Conservation (phyloP, 495 filamentous ascomycete genomes). For the Physcia stellaris region DNA sequence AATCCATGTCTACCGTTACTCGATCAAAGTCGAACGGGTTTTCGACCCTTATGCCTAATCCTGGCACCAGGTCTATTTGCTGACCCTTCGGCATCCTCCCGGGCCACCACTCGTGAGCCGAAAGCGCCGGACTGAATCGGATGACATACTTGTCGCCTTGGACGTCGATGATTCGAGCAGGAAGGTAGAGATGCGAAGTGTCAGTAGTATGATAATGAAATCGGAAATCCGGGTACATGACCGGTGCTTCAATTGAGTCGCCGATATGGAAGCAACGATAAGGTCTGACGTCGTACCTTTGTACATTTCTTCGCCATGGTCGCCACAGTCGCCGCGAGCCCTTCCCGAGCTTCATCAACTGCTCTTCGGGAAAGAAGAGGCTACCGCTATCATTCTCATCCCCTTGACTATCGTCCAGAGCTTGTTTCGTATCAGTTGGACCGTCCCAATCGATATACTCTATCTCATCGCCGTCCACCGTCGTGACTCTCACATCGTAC, state of each 20-base stretch:
- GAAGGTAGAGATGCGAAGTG: conserved; percentile 14
- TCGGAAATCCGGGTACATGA: conserved; percentile 16
- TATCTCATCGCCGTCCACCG: conserved; percentile 15
- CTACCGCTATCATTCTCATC: conserved; percentile 14
- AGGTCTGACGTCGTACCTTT: conserved; percentile 15
- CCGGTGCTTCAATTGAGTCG: conserved; percentile 13
- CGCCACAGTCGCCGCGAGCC: conserved; percentile 15
- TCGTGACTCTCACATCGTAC: conserved; percentile 14
- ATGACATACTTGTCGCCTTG: conserved; percentile 12
- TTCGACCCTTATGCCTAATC: conserved; percentile 12
- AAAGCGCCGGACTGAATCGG: conserved; percentile 10
- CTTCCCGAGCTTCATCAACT: conserved; percentile 15
- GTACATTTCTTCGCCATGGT: conserved; percentile 14
- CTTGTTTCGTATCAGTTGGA: conserved; percentile 13
- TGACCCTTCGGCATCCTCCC: conserved; percentile 11
- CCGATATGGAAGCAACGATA: conserved; percentile 15
- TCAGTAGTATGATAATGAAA: conserved; percentile 14
- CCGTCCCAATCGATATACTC: conserved; percentile 15
- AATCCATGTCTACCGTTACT: conserved; percentile 8
- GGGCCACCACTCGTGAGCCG: conserved; percentile 10
- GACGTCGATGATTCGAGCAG: conserved; percentile 12
- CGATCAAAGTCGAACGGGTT: conserved; percentile 12
- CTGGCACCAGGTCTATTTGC: conserved; percentile 10
- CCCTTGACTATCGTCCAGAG: conserved; percentile 12
- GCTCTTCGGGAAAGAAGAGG: conserved; percentile 16